These are phyloP conservation scores for Eugenia klotzschiana DNA, from an alignment of 441 rosid species.

Conservation along the genomic window DNA sequence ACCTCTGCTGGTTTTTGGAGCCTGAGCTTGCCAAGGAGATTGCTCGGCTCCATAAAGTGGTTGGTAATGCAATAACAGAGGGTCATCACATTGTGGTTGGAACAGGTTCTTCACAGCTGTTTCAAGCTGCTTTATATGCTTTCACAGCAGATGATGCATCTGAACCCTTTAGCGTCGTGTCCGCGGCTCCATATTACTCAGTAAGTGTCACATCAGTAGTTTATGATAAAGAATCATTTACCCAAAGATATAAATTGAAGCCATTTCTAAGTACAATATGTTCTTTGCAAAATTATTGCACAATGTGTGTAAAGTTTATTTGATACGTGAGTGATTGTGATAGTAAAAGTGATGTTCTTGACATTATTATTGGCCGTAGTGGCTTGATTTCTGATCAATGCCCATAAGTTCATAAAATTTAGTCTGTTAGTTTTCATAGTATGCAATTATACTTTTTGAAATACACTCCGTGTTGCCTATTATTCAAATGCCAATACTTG, in stretches of 20 bases:
- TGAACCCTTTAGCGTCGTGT: slow-evolving; percentile 56
- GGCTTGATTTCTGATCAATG: neutral
- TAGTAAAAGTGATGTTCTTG: neutral
- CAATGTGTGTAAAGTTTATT: neutral
- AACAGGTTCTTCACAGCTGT: slow-evolving; percentile 83
- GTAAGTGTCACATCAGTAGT: slow-evolving; percentile 16
- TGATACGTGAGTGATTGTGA: neutral
- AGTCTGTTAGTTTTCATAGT: neutral
- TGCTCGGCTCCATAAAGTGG: slow-evolving; percentile 46
- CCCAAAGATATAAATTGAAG: neutral
- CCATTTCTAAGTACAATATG: neutral
- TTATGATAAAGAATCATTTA: neutral
- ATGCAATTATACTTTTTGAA: neutral
- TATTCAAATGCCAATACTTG: slow-evolving; percentile 11
- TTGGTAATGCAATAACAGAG: slow-evolving; percentile 67
- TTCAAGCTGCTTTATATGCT: slow-evolving; percentile 75
- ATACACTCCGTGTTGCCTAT: neutral
- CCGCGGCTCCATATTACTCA: slow-evolving; percentile 73
- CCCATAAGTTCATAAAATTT: neutral
- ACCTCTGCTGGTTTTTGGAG: slow-evolving; percentile 82
- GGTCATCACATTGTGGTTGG: slow-evolving; percentile 65
- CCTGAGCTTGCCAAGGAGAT: slow-evolving; percentile 55
- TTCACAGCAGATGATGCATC: slow-evolving; percentile 39
- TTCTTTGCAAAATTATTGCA: neutral
- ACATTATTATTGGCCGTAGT: neutral